Conservation (phyloP, 2,329 filamentous ascomycete species). For the Dactylellina drechsleri region DNA sequence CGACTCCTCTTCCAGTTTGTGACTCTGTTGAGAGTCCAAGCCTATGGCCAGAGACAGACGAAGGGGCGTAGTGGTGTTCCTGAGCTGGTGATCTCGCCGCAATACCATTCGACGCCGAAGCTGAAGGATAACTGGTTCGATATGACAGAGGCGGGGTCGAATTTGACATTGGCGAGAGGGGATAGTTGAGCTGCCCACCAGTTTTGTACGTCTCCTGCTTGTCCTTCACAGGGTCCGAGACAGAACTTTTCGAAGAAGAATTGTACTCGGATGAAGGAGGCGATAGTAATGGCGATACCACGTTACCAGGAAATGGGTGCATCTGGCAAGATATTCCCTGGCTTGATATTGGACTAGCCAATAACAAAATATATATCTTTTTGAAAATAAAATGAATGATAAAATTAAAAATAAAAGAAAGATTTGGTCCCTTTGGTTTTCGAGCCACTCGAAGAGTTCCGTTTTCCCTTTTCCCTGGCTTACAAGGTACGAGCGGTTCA, state of each 20-base stretch:
- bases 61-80: constrained; percentile 40
- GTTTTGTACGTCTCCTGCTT: constrained; percentile 51
- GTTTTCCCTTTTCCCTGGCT: constrained; percentile 19
- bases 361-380: constrained; percentile 47
- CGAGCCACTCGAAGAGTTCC: not conserved
- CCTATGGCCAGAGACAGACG: constrained; percentile 25
- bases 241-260: constrained; percentile 49
- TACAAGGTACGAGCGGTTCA: constrained; percentile 51
- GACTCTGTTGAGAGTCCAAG: constrained; percentile 51
- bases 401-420: not conserved
- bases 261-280: constrained; percentile 54
- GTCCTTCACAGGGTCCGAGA: constrained; percentile 48
- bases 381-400: constrained; percentile 15
- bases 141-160: constrained; percentile 66
- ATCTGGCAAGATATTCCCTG: constrained; percentile 50
- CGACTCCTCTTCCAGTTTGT: constrained; percentile 45
- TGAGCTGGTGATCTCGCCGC: constrained; percentile 53
- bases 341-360: constrained; percentile 54
- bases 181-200: constrained; percentile 64
- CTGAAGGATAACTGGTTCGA: constrained; percentile 56
- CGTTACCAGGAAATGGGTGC: constrained; percentile 53
- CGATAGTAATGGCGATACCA: constrained; percentile 54
- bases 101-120: constrained; percentile 54
- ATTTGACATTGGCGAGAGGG: constrained; percentile 79
- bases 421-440: constrained; percentile 20